A percentile compares a stretch with the other conserved stretches of the same genome.
Evolutionary conservation across 2,329 filamentous ascomycete genomes (phyloP).

Genomic region (Fusarium redolens): DNA sequence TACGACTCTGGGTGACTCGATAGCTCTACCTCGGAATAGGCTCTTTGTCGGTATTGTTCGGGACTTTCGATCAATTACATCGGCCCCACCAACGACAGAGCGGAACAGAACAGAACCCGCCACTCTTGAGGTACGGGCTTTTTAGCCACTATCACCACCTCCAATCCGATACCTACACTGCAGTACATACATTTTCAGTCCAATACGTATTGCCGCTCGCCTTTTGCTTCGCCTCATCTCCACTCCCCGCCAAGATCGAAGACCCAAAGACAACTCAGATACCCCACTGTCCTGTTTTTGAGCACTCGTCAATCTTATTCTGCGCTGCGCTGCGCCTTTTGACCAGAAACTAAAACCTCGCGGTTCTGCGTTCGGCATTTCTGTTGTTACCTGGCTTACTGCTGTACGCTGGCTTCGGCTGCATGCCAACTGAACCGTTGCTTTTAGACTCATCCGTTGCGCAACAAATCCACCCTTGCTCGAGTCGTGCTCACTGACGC

Average conservation of each 20-base stretch:
- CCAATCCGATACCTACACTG: conserved; percentile 3
- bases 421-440: conserved; percentile 26
- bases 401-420: conserved; percentile 33
- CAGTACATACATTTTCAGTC: not conserved
- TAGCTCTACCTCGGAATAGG: conserved; percentile 21
- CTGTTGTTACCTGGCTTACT: conserved; percentile 30
- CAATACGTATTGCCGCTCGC: conserved; percentile 9
- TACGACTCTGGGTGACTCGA: not conserved
- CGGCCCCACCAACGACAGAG: conserved; percentile 19
- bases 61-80: not conserved
- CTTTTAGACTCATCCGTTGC: conserved; percentile 36
- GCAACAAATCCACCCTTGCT: conserved; percentile 32
- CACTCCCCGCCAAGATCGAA: conserved; percentile 34
- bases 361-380: conserved; percentile 26
- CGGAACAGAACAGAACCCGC: conserved; percentile 16
- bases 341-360: conserved; percentile 5
- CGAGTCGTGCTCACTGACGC: conserved; percentile 33
- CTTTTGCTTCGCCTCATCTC: conserved; percentile 36
- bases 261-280: conserved; percentile 30
- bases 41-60: conserved; percentile 15
- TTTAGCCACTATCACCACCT: conserved; percentile 34
- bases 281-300: conserved; percentile 36
- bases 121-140: conserved; percentile 19
- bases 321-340: conserved; percentile 22
- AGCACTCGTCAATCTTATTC: conserved; percentile 19